Evolutionary conservation across 2,329 filamentous ascomycete species (phyloP).

Genomic region (Epichloe coenophiala): DNA sequence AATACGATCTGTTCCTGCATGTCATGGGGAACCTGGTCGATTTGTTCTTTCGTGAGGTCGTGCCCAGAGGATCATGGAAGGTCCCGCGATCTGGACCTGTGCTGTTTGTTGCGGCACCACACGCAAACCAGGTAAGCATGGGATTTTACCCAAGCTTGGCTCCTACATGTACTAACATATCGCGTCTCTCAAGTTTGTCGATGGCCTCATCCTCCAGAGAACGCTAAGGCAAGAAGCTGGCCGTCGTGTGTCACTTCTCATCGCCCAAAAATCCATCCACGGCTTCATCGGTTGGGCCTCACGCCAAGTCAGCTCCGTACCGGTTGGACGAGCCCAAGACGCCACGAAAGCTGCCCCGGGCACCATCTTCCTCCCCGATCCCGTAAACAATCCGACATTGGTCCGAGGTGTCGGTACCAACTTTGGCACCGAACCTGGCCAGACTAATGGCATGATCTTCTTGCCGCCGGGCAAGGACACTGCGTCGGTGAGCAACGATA

Average conservation of each 20-base stretch:
- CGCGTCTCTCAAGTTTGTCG: slow-evolving; percentile 63
- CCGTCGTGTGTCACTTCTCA: slow-evolving; percentile 81
- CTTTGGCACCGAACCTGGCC: slow-evolving; percentile 59
- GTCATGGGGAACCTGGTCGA: slow-evolving; percentile 74
- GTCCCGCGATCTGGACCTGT: slow-evolving; percentile 79
- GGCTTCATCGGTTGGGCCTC: slow-evolving; percentile 86
- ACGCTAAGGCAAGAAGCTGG: slow-evolving; percentile 76
- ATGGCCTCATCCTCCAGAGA: slow-evolving; percentile 85
- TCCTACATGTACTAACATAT: neutral
- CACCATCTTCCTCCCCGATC: slow-evolving; percentile 78
- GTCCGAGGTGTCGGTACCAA: slow-evolving; percentile 68
- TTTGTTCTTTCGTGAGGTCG: slow-evolving; percentile 95
- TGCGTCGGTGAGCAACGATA: slow-evolving; percentile 67
- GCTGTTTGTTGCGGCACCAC: slow-evolving; percentile 90
- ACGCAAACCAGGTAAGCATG: slow-evolving; percentile 72
- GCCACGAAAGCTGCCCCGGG: slow-evolving; percentile 67
- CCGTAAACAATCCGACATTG: slow-evolving; percentile 69
- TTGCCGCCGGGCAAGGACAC: slow-evolving; percentile 70
- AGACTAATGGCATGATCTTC: slow-evolving; percentile 72
- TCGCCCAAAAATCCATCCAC: slow-evolving; percentile 90
- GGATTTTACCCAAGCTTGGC: no score
- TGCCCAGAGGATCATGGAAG: slow-evolving; percentile 89
- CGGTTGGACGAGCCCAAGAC: slow-evolving; percentile 88
- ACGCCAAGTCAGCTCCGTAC: slow-evolving; percentile 72
- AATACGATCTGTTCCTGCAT: slow-evolving; percentile 69